These are phyloP conservation scores for Rhodosporidiobolus sp. DNA, from an alignment of 768 basidiomycete species.

Conservation along the genomic window DNA sequence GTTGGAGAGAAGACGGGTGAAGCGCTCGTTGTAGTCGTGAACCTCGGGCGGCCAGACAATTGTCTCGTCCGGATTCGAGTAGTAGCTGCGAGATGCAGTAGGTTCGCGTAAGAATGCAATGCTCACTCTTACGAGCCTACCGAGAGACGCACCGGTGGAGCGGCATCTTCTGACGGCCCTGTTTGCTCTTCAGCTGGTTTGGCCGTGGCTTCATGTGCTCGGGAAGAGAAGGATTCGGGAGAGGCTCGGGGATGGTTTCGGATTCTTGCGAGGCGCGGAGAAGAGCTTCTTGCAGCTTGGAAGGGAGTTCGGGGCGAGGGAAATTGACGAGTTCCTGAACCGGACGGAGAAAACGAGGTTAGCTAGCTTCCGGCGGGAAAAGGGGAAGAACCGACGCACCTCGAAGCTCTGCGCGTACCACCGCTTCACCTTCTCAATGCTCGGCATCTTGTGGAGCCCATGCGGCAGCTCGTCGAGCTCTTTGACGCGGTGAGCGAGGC, in stretches of 20 bases:
- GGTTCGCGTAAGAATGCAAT: background rate
- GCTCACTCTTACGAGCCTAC: too few species aligned
- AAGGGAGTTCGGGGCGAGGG: conserved; percentile 68
- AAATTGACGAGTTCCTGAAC: conserved; percentile 84
- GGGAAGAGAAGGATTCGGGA: conserved; percentile 72
- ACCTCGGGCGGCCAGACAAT: conserved; percentile 86
- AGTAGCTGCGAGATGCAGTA: conserved; percentile 62
- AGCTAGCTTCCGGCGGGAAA: background rate
- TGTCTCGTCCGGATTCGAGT: conserved; percentile 65
- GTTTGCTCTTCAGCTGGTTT: conserved; percentile 49
- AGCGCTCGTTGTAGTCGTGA: conserved; percentile 83
- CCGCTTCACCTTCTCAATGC: conserved; percentile 86
- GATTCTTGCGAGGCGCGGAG: conserved; percentile 57
- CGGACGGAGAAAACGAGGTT: background rate
- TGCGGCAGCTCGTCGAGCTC: conserved; percentile 93
- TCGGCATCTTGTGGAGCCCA: conserved; percentile 82
- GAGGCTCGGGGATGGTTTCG: conserved; percentile 64
- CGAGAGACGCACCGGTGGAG: conserved; percentile 63
- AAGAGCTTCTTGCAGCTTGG: conserved; percentile 63
- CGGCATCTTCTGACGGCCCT: conserved; percentile 70
- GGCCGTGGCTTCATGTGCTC: conserved; percentile 45
- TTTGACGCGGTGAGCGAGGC: conserved; percentile 90
- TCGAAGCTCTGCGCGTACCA: conserved; percentile 99
- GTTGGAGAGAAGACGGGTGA: conserved; percentile 77
- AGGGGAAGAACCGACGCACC: conserved; percentile 54